These are phyloP conservation scores for Holtermannia corniformis DNA, from an alignment of 768 basidiomycete genomes.

Conservation along the genomic window DNA sequence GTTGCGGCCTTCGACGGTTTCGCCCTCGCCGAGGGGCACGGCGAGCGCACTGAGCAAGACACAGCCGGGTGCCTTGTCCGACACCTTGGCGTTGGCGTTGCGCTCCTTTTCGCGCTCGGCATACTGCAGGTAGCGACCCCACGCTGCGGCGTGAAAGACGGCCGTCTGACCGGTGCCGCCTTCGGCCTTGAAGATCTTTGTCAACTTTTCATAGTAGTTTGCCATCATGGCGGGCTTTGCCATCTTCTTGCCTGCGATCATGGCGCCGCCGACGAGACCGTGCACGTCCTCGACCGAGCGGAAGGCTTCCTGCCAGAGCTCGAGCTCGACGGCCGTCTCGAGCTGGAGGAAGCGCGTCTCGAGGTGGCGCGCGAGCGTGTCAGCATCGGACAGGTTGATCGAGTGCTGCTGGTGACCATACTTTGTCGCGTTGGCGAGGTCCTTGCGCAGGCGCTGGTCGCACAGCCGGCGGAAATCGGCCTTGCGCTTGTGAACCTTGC, in stretches of 20 bases:
- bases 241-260: conserved; percentile 62
- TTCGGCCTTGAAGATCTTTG: conserved; percentile 82
- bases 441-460: conserved; percentile 79
- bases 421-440: conserved; percentile 87
- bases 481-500: conserved; percentile 82
- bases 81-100: conserved; percentile 51
- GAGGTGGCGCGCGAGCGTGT: conserved; percentile 88
- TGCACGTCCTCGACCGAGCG: conserved; percentile 97
- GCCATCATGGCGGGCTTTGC: conserved; percentile 95
- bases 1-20: conserved; percentile 55
- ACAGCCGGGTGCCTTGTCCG: conserved; percentile 71
- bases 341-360: conserved; percentile 96
- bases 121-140: conserved; percentile 69
- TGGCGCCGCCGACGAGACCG: conserved; percentile 63
- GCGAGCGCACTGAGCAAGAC: conserved; percentile 87
- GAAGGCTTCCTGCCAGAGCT: conserved; percentile 98
- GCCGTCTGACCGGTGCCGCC: conserved; percentile 65
- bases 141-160: conserved; percentile 92
- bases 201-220: conserved; percentile 96
- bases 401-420: conserved; percentile 87
- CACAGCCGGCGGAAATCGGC: conserved; percentile 95
- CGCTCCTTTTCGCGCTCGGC: conserved; percentile 29
- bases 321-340: conserved; percentile 91
- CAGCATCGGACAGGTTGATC: conserved; percentile 90
- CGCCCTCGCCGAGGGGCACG: conserved; percentile 64